phyloP scores from a whole-genome alignment of 2,329 filamentous ascomycete species.

The Penicillium sp. region DNA sequence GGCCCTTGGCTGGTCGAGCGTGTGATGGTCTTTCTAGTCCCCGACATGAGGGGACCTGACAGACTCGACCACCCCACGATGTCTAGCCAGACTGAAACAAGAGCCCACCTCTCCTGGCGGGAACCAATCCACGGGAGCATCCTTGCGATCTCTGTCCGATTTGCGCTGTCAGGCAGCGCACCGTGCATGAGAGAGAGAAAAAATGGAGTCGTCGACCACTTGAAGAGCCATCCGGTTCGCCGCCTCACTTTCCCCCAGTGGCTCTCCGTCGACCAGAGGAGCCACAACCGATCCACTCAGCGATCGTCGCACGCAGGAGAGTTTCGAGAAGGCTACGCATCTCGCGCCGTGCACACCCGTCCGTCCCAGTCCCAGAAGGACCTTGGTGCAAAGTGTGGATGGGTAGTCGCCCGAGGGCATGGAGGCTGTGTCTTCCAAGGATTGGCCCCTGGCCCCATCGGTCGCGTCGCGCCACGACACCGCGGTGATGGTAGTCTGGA shows the following conservation, averaged over 20 bases:
- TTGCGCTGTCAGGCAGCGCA: not conserved
- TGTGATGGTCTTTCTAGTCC: not conserved
- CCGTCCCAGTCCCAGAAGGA: no score
- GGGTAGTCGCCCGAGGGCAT: no score
- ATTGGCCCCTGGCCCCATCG: no score
- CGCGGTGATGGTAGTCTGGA: no score
- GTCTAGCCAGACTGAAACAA: not conserved
- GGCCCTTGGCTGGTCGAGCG: no score
- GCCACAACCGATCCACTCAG: not conserved
- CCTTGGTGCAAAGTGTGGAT: no score
- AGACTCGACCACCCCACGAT: no score
- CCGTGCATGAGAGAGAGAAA: not conserved
- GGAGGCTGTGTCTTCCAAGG: no score
- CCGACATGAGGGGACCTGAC: not conserved
- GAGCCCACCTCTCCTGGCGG: not conserved
- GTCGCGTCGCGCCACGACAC: no score
- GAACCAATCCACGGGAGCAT: not conserved
- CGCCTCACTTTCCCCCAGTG: slow-evolving; percentile 30
- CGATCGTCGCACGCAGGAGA: not conserved
- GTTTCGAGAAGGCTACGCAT: no score
- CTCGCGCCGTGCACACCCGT: no score
- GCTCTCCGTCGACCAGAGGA: slow-evolving; percentile 8
- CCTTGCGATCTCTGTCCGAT: not conserved
- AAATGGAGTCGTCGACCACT: slow-evolving; percentile 9
- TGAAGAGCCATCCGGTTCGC: slow-evolving; percentile 32